A percentile compares a stretch with the other conserved stretches of the same genome.
These are phyloP conservation scores for Cladosporium phlei DNA, from an alignment of 2,329 filamentous ascomycete genomes.

Conservation along the genomic window DNA sequence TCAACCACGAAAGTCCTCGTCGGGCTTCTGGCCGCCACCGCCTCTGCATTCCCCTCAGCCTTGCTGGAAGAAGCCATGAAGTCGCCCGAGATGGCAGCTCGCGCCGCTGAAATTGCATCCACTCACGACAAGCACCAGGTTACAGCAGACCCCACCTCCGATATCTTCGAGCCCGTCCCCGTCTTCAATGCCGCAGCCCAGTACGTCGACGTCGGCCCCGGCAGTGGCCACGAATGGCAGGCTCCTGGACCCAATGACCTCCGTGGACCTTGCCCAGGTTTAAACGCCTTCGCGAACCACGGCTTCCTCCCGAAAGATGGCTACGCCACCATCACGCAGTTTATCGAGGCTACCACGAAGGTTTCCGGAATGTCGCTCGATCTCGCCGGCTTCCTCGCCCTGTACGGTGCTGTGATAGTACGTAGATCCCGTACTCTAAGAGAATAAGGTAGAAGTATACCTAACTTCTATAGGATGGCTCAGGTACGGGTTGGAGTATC, in stretches of 20 bases:
- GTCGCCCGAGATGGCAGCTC: conserved; percentile 13
- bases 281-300: conserved; percentile 15
- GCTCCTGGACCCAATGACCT: conserved; percentile 25
- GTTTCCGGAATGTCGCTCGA: conserved; percentile 33
- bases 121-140: conserved; percentile 15
- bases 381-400: conserved; percentile 29
- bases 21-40: conserved; percentile 7
- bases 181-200: conserved; percentile 28
- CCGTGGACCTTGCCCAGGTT: conserved; percentile 30
- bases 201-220: conserved; percentile 24
- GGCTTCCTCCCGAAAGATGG: conserved; percentile 30
- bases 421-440: no score
- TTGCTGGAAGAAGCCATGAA: conserved; percentile 8
- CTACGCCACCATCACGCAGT: conserved; percentile 23
- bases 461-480: no score
- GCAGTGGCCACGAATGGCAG: conserved; percentile 24
- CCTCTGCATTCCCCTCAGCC: conserved; percentile 12
- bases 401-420: conserved; percentile 29
- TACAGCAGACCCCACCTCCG: conserved; percentile 19
- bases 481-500: conserved; percentile 28
- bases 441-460: no score
- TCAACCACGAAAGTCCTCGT: no score
- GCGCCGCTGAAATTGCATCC: conserved; percentile 6
- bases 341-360: conserved; percentile 20
- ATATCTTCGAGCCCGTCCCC: conserved; percentile 21